These are phyloP conservation scores for Suhomyces chickasaworum DNA, from an alignment of 1,139 yeast genomes.

Conservation along the genomic window DNA sequence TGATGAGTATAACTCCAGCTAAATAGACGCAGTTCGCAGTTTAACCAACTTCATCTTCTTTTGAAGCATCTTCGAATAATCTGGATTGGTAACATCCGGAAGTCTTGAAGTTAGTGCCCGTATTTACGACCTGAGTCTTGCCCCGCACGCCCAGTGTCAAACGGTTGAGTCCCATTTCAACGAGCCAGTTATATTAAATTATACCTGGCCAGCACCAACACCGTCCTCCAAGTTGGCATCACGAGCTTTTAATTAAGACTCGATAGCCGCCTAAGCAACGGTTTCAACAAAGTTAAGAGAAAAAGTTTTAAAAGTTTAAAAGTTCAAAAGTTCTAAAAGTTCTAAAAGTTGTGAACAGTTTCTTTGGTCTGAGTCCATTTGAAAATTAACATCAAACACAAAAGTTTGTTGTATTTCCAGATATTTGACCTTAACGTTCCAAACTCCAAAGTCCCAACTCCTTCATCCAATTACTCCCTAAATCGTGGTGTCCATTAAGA, in stretches of 20 bases:
- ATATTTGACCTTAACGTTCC: too few relatives aligned
- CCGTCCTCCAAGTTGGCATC: neutral
- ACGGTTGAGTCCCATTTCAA: neutral
- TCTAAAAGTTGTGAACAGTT: too few relatives aligned
- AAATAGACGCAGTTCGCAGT: neutral
- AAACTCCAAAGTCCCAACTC: too few relatives aligned
- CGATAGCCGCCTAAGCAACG: conserved; percentile 2
- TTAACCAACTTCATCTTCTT: conserved; percentile 6
- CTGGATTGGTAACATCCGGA: conserved; percentile 6
- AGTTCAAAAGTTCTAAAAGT: too few relatives aligned
- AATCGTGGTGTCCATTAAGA: neutral
- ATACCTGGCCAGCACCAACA: conserved; percentile 11
- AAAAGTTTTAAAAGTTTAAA: too few relatives aligned
- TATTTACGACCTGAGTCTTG: neutral
- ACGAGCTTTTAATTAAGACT: conserved; percentile 18
- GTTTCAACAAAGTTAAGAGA: too few relatives aligned
- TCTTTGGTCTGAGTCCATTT: neutral
- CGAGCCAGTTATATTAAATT: conserved; percentile 16
- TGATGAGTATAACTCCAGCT: conserved; percentile 1
- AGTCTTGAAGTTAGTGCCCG: conserved; percentile 6
- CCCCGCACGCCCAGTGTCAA: neutral
- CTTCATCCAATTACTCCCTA: too few relatives aligned
- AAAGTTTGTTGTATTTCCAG: too few relatives aligned
- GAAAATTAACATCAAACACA: too few relatives aligned
- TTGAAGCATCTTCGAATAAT: conserved; percentile 8